Evolutionary conservation across 1,139 yeast genomes (phyloP).

Genomic region (Saccharomyces hybrid): DNA sequence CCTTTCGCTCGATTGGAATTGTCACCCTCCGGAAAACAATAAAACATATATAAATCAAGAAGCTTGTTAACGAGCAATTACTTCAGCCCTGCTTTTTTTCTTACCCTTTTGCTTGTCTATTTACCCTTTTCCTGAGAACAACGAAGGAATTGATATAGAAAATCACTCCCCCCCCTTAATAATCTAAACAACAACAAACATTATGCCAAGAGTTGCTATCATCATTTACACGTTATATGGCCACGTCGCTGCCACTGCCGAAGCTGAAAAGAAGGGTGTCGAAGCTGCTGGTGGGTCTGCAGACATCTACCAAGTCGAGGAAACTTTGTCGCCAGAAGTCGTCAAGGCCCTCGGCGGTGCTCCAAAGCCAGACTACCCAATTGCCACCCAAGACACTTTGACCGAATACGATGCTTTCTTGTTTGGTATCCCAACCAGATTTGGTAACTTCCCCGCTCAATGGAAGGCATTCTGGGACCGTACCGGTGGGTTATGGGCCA

Average conservation of each 20-base stretch:
- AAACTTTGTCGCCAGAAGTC: conserved; percentile 63
- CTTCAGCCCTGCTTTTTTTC: not conserved
- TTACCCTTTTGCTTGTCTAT: not conserved
- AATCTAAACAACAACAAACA: conserved; percentile 2
- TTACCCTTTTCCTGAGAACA: not conserved
- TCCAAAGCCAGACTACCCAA: conserved; percentile 59
- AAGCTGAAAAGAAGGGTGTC: conserved; percentile 62
- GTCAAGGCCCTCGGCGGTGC: conserved; percentile 59
- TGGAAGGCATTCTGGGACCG: conserved; percentile 75
- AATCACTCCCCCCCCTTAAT: not conserved
- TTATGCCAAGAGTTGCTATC: conserved; percentile 38
- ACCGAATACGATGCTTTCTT: conserved; percentile 63
- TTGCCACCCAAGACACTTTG: conserved; percentile 56
- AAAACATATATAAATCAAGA: not conserved
- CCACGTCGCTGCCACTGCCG: conserved; percentile 63
- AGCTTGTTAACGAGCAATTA: not conserved
- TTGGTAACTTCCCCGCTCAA: conserved; percentile 75
- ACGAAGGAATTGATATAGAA: not conserved
- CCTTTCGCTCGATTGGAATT: not conserved
- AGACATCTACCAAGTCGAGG: conserved; percentile 69
- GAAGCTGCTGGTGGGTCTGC: conserved; percentile 69
- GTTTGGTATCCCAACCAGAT: conserved; percentile 80
- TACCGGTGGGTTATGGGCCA: conserved; percentile 78
- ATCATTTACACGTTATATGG: conserved; percentile 78
- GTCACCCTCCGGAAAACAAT: not conserved